Percentiles rank a stretch among this genome's conserved stretches.
These are phyloP conservation scores for slime mould (Dictyostelium discoideum) DNA, from an alignment of 78 protist species.

Conservation along the genomic window dicty_2.7 NC_007089.4:4369001-4369500, in stretches of 20 bases:
- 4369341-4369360: constrained; percentile 32
- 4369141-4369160: neutral
- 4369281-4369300: neutral
- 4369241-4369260: neutral
- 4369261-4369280: constrained; percentile 8
- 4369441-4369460: constrained; percentile 12
- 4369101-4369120: constrained; percentile 63
- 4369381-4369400: constrained; percentile 14
- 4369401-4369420: constrained; percentile 29
- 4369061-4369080: constrained; percentile 40
- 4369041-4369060: constrained; percentile 62
- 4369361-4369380: constrained; percentile 56
- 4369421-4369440: constrained; percentile 65
- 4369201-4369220: too few species aligned
- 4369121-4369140: too few species aligned
- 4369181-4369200: too few species aligned
- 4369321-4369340: constrained; percentile 39
- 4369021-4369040: constrained; percentile 44
- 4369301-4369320: constrained; percentile 38
- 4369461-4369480: neutral
- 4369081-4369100: constrained; percentile 60
- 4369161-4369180: too few species aligned
- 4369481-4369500: neutral
- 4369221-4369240: neutral
- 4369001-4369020: constrained; percentile 43